phyloP scores from a whole-genome alignment of 441 rosid species.

The Metrosideros polymorpha region DNA sequence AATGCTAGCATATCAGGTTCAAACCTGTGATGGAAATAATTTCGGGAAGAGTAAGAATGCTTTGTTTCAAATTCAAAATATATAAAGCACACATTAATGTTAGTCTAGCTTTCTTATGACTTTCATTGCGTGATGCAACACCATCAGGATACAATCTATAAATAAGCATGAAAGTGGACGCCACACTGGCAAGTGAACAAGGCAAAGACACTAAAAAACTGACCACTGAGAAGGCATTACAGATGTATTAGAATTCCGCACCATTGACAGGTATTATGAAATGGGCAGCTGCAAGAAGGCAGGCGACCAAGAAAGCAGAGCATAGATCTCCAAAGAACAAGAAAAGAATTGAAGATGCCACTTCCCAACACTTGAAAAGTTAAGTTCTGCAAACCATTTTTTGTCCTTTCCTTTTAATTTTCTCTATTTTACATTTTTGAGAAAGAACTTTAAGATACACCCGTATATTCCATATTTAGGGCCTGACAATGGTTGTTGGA shows the following conservation, averaged over 20 bases:
- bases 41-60: not conserved
- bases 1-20: slow-evolving; percentile 99
- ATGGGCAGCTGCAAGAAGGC: not conserved
- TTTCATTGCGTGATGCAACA: not conserved
- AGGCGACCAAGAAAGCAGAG: not conserved
- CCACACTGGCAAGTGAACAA: not conserved
- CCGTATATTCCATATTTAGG: not conserved
- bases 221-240: not conserved
- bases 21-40: slow-evolving; percentile 42
- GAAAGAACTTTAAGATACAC: not conserved
- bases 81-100: not conserved
- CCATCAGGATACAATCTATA: not conserved
- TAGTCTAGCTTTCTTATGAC: not conserved
- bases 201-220: not conserved
- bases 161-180: not conserved
- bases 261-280: not conserved
- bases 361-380: not conserved
- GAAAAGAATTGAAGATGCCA: not conserved
- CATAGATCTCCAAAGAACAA: not conserved
- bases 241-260: not conserved
- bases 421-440: not conserved
- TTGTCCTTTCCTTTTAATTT: not conserved
- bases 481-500: not conserved
- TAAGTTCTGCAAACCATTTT: not conserved
- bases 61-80: not conserved